phyloP scores from a whole-genome alignment of 2,329 filamentous ascomycete genomes.

The Calonectria pauciramosa region DNA sequence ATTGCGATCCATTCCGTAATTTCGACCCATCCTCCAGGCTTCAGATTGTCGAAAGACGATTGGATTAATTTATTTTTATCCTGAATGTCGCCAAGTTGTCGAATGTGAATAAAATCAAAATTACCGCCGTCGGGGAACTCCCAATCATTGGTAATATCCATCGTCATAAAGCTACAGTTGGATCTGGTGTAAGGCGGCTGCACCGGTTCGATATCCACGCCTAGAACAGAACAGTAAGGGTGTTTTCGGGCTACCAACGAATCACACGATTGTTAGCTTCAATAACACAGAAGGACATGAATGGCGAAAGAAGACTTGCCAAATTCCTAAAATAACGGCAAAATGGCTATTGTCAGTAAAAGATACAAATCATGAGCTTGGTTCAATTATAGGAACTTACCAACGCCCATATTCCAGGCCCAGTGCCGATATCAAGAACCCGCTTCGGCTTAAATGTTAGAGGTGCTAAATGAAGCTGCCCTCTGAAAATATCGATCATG shows the following conservation, averaged over 20 bases:
- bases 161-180: slow-evolving; percentile 1
- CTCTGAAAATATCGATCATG: slow-evolving; percentile 39
- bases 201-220: slow-evolving; percentile 39
- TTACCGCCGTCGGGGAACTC: neutral
- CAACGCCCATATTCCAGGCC: slow-evolving; percentile 4
- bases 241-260: slow-evolving; percentile 34
- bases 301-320: neutral
- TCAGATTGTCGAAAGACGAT: slow-evolving; percentile 35
- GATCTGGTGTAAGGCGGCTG: slow-evolving; percentile 29
- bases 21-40: slow-evolving; percentile 42
- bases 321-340: neutral
- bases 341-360: neutral
- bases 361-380: neutral
- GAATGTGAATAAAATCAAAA: neutral
- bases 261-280: neutral
- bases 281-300: neutral
- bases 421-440: slow-evolving; percentile 4
- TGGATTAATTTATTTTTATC: slow-evolving; percentile 26
- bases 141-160: slow-evolving; percentile 4
- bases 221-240: slow-evolving; percentile 37
- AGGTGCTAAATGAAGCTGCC: slow-evolving; percentile 38
- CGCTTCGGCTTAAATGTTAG: slow-evolving; percentile 1
- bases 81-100: slow-evolving; percentile 1
- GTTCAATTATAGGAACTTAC: neutral
- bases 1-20: slow-evolving; percentile 43